Evolutionary conservation across 306 rosid species (phyloP), one percentile per base, ranked within the genome.

Genomic region (Glycine soja): DNA sequence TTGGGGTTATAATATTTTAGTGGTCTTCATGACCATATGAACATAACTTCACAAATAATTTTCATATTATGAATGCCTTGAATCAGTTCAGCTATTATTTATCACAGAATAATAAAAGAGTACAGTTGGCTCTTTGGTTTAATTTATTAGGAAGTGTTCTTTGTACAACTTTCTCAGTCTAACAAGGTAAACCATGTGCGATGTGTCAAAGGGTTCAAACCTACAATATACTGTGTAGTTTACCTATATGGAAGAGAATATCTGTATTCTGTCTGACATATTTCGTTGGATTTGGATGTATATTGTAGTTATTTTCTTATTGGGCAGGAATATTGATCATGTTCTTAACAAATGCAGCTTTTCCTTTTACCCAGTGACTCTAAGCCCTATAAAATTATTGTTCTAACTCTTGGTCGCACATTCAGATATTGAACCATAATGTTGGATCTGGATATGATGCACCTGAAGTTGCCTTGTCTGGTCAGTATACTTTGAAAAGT

Each of bases 401-500:
- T 80, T 77, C 52, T 80, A 54, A 77, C 66, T 18, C 7, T 36
- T 34, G 56, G 80, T 54, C 15, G 45, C 47, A 9, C 32, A 30
- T 69, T 81, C 90, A 95, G 98, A 81, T 89, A 73, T 77, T 96
- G 87, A 90, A 85, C 84, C 92, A 86, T 40, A 86, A 87, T 67
- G 82, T 86, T 48, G 98, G 93, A 80, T 85, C 89, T 76, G 99
- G 99, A 54, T 92, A 90, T 72, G 90, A 88, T 79, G 98, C 97
- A 32, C 97, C 99, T 18, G 99, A 96, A 89, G 95, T 92, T 75
- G 86, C 85, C 42, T 82, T 96, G 93, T 85, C 92, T 72, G 94
- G 90, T 79, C 96, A 91, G 79, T 89, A 87, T 85, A 90, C 91
- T 50, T 63, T 95, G 65, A 90, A 95, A 82, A 95, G 98, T 82